phyloP scores from a whole-genome alignment of 495 filamentous ascomycete genomes.

The Podospora didyma region DNA sequence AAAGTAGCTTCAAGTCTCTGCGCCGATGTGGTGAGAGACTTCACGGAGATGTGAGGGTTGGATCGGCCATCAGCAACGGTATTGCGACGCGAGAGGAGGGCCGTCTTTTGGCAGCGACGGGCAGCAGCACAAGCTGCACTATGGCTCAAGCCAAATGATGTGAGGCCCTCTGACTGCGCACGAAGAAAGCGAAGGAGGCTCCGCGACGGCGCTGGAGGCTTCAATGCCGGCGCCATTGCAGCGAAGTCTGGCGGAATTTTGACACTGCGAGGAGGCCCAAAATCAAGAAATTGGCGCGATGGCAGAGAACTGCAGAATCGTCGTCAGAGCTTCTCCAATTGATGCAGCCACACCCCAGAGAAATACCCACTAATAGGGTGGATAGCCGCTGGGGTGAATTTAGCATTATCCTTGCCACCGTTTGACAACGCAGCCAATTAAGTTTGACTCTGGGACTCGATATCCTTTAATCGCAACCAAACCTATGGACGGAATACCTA shows the following conservation, averaged over 20 bases:
- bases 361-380: too few species aligned
- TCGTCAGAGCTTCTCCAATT: background rate
- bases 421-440: too few species aligned
- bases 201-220: slow-evolving; percentile 50
- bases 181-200: slow-evolving; percentile 60
- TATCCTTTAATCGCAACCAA: too few species aligned
- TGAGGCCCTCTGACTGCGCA: slow-evolving; percentile 53
- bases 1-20: too few species aligned
- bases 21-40: slow-evolving; percentile 3
- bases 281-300: background rate
- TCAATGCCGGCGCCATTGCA: slow-evolving; percentile 35
- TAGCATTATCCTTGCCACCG: too few species aligned
- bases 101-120: slow-evolving; percentile 2
- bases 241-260: background rate
- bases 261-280: background rate
- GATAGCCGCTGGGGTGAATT: too few species aligned
- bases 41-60: slow-evolving; percentile 9
- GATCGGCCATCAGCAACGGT: slow-evolving; percentile 20
- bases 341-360: too few species aligned
- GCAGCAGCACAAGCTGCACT: slow-evolving; percentile 10
- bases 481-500: too few species aligned
- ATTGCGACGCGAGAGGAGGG: slow-evolving; percentile 14
- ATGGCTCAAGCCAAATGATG: slow-evolving; percentile 41
- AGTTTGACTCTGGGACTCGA: too few species aligned
- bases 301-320: background rate